Evolutionary conservation across 2,329 filamentous ascomycete species (phyloP), one percentile per base, ranked within the genome.

Genomic region (Orbilia ellipsospora): DNA sequence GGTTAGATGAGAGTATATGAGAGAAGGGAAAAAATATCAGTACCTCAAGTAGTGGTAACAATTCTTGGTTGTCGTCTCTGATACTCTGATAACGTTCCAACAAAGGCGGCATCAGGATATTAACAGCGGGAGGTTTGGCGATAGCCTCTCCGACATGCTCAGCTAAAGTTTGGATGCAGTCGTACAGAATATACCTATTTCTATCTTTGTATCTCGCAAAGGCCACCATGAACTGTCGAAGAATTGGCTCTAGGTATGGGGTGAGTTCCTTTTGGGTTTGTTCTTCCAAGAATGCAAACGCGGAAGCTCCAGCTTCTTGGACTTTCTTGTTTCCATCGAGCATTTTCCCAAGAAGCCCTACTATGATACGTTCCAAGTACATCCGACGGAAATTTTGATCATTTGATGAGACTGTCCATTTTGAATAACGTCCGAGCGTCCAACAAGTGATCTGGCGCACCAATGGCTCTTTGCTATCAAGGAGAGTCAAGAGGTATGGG

Each of bases 141-240:
- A 99, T 86, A 40, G 91, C 89, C 5, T 90, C 89, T 10, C 93
- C 93, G 65, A 98, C 91, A 80, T 93, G 91, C 82, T 99, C 95
- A 2, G 95, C 95, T 69, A 99, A 85, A 0, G 95, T 99, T 84
- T 99, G 95, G 40, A 99, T 92, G 82, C 95, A 98, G 83, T 99
- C 95, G 84, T 99, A 99, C 40, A 99, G 88, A 65, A 98, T 96
- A 84, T 96, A 97, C 89, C 98, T 97, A 84, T 99, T 99, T 80
- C 93, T 90, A 83, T 98, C 94, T 86, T 99, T 98, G 88, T 98
- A 99, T 83, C 92, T 93, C 63, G 86, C 88, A 83, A 99, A 99
- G 83, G 95, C 99, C 75, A 88, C 86, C 62, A 97, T 93, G 80
- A 94, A 98, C 81, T 98, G 95, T 77, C 90, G 90, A 63, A 98